Base-by-base conservation (phyloP, 768 basidiomycete species). In the Xerocomus potaroensis region DNA sequence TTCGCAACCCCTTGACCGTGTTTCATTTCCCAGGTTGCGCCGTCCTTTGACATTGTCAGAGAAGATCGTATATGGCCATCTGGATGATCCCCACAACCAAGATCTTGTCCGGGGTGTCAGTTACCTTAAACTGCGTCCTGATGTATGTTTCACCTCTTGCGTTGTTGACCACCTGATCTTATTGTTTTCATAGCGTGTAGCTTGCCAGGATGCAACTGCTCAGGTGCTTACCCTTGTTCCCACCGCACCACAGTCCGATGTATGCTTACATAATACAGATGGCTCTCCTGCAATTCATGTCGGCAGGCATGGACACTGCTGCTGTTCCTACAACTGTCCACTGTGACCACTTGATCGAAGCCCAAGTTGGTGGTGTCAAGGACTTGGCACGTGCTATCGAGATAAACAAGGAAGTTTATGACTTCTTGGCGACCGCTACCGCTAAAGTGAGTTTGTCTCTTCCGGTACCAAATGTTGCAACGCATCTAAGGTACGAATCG, bases 201-300 rank as follows among this genome's bases (percentile, higher is more conserved):
- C 87, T 47, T 91, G 87, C 73, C 88, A 91, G 76, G 89, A 92
- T 76, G 89, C 89, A 53, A 91, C 89, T 15, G 87, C 88, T 32
- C 87, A 90, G 73, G 87, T 87, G 53, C 29, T 54, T 49, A 30
- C 19, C 53, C 42, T n/a, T 23, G 33, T 45, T n/a, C n/a, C n/a
- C n/a, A n/a, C n/a, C n/a, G 50, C 57, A 48, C 58, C 55, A 58
- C 50, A 22, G 29, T 46, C 27, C 27, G 34, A 41, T 41, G 15
- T n/a, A 26, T 15, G 39, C 57, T 66, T 55, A 69, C 60, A 61
- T 69, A 55, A 65, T 47, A 0, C 67, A 98, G 91, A 99, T 99
- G 96, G 96, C 96, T 16, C 81, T 99, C 47, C 79, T 99, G 56
- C 96, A 99, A 78, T 99, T 99, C 81, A 99, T 99, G 96, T 97